phyloP scores from a whole-genome alignment of 805 yeast genomes.

The Saturnispora serradocipensis region DNA sequence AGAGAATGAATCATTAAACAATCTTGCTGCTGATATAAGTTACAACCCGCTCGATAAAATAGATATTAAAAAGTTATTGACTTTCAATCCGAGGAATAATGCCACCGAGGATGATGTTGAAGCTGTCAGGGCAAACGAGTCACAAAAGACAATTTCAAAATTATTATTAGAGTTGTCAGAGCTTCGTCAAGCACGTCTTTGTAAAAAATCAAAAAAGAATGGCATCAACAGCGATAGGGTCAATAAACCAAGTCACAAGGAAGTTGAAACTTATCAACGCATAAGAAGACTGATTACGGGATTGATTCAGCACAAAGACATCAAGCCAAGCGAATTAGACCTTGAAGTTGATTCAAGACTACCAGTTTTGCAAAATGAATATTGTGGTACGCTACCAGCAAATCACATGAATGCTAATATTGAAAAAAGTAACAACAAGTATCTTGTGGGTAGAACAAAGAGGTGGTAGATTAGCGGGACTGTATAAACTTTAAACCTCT shows the following conservation, averaged over 20 bases:
- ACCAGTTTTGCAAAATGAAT: constrained; percentile 67
- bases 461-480: constrained; percentile 2
- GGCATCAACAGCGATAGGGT: constrained; percentile 7
- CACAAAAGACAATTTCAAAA: constrained; percentile 33
- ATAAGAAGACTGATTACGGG: constrained; percentile 37
- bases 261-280: constrained; percentile 8
- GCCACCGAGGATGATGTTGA: constrained; percentile 21
- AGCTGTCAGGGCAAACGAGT: constrained; percentile 15
- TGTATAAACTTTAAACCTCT: not conserved
- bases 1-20: not conserved
- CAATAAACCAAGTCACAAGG: constrained; percentile 5
- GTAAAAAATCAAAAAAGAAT: not conserved
- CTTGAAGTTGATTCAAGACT: constrained; percentile 33
- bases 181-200: constrained; percentile 38
- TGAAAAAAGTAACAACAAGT: constrained; percentile 3
- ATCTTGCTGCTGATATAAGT: not conserved
- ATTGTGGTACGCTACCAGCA: constrained; percentile 74
- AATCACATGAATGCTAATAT: constrained; percentile 8
- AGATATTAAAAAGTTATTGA: constrained; percentile 22
- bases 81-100: constrained; percentile 21
- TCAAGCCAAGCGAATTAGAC: constrained; percentile 28
- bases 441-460: constrained; percentile 2
- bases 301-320: constrained; percentile 22
- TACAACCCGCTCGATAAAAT: constrained; percentile 13
- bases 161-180: constrained; percentile 41